phyloP scores from a whole-genome alignment of 2,329 filamentous ascomycete genomes.

The Fusarium liriodendri region DNA sequence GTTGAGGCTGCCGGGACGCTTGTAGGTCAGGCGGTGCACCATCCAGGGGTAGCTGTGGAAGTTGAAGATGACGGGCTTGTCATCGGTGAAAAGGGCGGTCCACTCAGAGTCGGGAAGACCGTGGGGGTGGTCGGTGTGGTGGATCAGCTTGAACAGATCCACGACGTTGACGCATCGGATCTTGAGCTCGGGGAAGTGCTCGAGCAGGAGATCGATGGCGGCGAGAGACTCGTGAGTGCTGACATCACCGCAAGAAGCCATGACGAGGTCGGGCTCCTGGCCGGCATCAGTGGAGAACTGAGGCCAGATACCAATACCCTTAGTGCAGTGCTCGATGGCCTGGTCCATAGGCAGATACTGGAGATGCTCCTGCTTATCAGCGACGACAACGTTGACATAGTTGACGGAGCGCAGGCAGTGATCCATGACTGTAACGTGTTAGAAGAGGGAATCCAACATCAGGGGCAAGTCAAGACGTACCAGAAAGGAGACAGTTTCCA shows the following conservation, averaged over 20 bases:
- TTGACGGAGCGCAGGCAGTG: conserved; percentile 80
- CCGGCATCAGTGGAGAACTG: conserved; percentile 79
- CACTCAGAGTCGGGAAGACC: conserved; percentile 76
- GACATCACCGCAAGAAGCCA: conserved; percentile 81
- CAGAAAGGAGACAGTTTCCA: conserved; percentile 79
- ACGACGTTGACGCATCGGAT: conserved; percentile 85
- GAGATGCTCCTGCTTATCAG: conserved; percentile 83
- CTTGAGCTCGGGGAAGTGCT: conserved; percentile 77
- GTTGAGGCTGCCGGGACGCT: conserved; percentile 74
- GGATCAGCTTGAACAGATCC: conserved; percentile 84
- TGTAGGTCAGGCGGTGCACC: conserved; percentile 81
- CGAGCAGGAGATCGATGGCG: conserved; percentile 78
- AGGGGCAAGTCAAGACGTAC: conserved; percentile 34
- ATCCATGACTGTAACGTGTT: conserved; percentile 66
- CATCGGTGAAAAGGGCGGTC: conserved; percentile 75
- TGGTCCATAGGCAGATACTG: conserved; percentile 81
- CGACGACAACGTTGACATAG: conserved; percentile 85
- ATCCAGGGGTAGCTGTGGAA: conserved; percentile 88
- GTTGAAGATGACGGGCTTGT: conserved; percentile 83
- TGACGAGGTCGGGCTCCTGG: conserved; percentile 77
- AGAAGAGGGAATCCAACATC: conserved; percentile 3
- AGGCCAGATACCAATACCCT: conserved; percentile 82
- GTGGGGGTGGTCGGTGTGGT: conserved; percentile 76
- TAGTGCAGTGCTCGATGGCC: conserved; percentile 80
- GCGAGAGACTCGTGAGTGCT: conserved; percentile 80